Percentiles rank a stretch among this genome's conserved stretches.
phyloP scores from a whole-genome alignment of 2,329 filamentous ascomycete genomes.

The Gyromitra esculenta region DNA sequence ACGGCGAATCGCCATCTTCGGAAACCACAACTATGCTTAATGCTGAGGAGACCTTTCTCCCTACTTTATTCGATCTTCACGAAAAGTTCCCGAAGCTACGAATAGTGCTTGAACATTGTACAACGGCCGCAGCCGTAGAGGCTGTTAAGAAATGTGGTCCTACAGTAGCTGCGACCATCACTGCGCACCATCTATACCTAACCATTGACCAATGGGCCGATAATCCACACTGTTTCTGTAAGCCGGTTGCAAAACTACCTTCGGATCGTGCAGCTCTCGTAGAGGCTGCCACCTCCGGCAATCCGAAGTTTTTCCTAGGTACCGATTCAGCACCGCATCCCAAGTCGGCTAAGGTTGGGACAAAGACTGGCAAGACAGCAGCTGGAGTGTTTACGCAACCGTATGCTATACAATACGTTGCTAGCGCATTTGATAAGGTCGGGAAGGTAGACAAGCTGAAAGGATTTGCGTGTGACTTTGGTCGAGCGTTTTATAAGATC shows the following conservation, averaged over 20 bases:
- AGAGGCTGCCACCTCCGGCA: conserved; percentile 67
- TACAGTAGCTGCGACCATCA: conserved; percentile 82
- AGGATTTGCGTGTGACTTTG: conserved; percentile 69
- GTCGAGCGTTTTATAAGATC: conserved; percentile 69
- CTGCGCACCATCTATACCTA: conserved; percentile 84
- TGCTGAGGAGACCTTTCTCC: conserved; percentile 80
- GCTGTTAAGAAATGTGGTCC: conserved; percentile 80
- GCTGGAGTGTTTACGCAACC: conserved; percentile 85
- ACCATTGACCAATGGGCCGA: conserved; percentile 78
- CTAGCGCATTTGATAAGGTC: conserved; percentile 66
- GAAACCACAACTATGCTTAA: conserved; percentile 69
- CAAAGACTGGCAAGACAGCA: conserved; percentile 67
- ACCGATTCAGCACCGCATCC: conserved; percentile 77
- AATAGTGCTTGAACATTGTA: conserved; percentile 84
- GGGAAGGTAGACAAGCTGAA: conserved; percentile 68
- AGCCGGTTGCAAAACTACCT: conserved; percentile 77
- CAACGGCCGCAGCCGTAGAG: conserved; percentile 80
- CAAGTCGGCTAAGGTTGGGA: conserved; percentile 69
- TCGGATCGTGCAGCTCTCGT: conserved; percentile 77
- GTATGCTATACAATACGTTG: conserved; percentile 71
- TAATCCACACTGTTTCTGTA: conserved; percentile 82
- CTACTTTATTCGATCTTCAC: conserved; percentile 78
- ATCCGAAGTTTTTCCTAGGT: conserved; percentile 74
- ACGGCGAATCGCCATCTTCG: conserved; percentile 81
- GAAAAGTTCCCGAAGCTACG: conserved; percentile 76